phyloP scores from a whole-genome alignment of 805 yeast genomes.

The Myxozyma melibiosi region DNA sequence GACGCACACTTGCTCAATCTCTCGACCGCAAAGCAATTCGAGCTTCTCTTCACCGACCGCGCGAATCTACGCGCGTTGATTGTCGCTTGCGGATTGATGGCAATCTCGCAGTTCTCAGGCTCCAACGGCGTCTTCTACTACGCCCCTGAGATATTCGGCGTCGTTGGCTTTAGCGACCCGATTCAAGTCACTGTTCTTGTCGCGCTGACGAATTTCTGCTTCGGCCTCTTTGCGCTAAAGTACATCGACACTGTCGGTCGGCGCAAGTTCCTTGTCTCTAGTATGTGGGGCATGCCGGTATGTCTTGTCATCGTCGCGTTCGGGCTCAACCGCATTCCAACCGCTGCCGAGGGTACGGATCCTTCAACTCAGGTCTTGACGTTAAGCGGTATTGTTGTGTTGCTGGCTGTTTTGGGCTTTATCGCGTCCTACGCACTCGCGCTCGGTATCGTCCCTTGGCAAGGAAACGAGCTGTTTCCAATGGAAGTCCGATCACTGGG shows the following conservation, averaged over 20 bases:
- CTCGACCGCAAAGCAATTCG: not conserved
- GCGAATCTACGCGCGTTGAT: too few relatives aligned
- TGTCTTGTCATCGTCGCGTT: slow-evolving; percentile 80
- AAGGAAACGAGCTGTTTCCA: slow-evolving; percentile 90
- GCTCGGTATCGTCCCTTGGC: slow-evolving; percentile 97
- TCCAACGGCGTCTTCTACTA: slow-evolving; percentile 29
- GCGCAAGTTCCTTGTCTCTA: slow-evolving; percentile 70
- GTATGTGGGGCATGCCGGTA: slow-evolving; percentile 79
- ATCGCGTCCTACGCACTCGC: slow-evolving; percentile 92
- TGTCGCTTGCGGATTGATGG: slow-evolving; percentile 13
- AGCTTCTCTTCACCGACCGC: too few relatives aligned
- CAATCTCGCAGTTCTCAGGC: slow-evolving; percentile 24
- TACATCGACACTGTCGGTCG: slow-evolving; percentile 87
- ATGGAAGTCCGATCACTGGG: too few relatives aligned
- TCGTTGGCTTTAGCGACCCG: slow-evolving; percentile 84
- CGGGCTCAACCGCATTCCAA: slow-evolving; percentile 82
- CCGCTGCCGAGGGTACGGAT: slow-evolving; percentile 49
- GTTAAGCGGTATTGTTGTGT: slow-evolving; percentile 79
- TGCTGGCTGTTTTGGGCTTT: slow-evolving; percentile 77
- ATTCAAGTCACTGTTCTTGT: slow-evolving; percentile 89
- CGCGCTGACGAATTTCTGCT: slow-evolving; percentile 89
- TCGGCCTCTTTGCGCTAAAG: slow-evolving; percentile 80
- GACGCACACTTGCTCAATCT: not conserved
- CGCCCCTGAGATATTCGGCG: slow-evolving; percentile 54
- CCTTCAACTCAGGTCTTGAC: slow-evolving; percentile 49